Base-by-base conservation (phyloP, 2,329 filamentous ascomycete species). In the Cadophora luteo-olivacea region DNA sequence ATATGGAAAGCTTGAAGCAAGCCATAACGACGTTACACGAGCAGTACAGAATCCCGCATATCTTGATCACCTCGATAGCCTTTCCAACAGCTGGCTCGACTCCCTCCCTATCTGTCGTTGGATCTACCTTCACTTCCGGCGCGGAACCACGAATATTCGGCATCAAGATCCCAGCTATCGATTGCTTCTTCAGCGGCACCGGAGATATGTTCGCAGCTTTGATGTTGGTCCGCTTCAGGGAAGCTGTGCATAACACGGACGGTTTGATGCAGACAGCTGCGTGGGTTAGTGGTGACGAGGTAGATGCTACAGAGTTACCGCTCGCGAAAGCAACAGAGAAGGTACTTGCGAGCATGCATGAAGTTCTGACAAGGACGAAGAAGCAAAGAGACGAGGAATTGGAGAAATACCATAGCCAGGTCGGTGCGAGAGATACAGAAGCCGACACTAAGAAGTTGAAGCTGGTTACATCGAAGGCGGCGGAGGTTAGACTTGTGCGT, bases 171-270 rank as follows among this genome's bases (percentile, higher is more conserved):
- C 94, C 95, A 0, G 88, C 91, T 33, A 90, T 97, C 69, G 92
- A 97, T 77, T 92, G 94, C 81, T 97, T 96, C 84, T 99, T 98
- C 81, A 94, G 92, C 75, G 96, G 96, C 51, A 98, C 97, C 0
- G 96, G 96, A 58, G 96, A 99, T 82, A 97, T 99, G 95, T 98
- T 99, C 78, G 95, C 94, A 36, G 95, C 95, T 8, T 85, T 99
- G 57, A 94, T 93, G 77, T 89, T 97, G 1, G 92, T 92, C 51
- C 89, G 95, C 36, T 89, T 99, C 77, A 90, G 95, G 68, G 93
- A 98, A 82, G 94, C 93, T 32, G 91, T 93, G 1, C 80, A 83
- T 64, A 81, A 80, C 3, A 82, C 66, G 0, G 71, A 76, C 22
- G 78, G 78, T 2, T 81, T 97, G 4, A 80, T 83, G 19, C 78